phyloP scores from a whole-genome alignment of 495 filamentous ascomycete genomes.

The Trichocladium antarcticum region DNA sequence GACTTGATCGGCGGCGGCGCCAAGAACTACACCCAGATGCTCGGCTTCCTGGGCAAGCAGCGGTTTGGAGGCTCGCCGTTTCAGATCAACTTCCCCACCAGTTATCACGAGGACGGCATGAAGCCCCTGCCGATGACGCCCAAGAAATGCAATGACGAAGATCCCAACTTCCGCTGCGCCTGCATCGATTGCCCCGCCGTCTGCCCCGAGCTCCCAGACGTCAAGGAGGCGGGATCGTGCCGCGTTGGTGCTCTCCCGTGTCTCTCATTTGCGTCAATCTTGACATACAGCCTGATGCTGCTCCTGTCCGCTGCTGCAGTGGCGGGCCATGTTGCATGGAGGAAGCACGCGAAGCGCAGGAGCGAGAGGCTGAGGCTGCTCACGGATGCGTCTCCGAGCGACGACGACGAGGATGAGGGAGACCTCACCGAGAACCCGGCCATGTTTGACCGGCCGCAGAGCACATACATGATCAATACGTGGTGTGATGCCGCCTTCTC shows the following conservation, averaged over 20 bases:
- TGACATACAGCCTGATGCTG: conserved; percentile 70
- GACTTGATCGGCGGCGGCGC: conserved; percentile 91
- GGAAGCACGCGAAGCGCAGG: conserved; percentile 56
- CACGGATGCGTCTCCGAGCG: conserved; percentile 69
- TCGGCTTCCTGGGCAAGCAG: conserved; percentile 88
- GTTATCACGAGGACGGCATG: conserved; percentile 55
- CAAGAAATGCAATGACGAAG: conserved; percentile 78
- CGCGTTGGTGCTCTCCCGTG: conserved; percentile 80
- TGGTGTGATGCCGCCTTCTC: conserved; percentile 69
- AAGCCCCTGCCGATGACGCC: conserved; percentile 50
- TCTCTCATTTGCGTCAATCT: conserved; percentile 79
- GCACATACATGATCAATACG: conserved; percentile 66
- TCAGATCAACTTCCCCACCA: conserved; percentile 82
- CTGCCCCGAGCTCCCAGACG: conserved; percentile 67
- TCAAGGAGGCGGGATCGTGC: conserved; percentile 57
- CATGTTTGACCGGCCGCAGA: conserved; percentile 57
- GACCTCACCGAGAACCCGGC: conserved; percentile 63
- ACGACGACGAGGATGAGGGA: conserved; percentile 85
- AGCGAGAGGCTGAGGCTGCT: conserved; percentile 75
- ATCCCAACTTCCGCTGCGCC: conserved; percentile 75
- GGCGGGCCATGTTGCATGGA: conserved; percentile 62
- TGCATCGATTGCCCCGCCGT: conserved; percentile 84
- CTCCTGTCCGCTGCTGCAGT: conserved; percentile 52
- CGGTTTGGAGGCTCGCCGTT: conserved; percentile 85
- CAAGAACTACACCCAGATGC: conserved; percentile 72